phyloP scores from a whole-genome alignment of 1,284 basidiomycete genomes.

The Trametes pubescens region DNA sequence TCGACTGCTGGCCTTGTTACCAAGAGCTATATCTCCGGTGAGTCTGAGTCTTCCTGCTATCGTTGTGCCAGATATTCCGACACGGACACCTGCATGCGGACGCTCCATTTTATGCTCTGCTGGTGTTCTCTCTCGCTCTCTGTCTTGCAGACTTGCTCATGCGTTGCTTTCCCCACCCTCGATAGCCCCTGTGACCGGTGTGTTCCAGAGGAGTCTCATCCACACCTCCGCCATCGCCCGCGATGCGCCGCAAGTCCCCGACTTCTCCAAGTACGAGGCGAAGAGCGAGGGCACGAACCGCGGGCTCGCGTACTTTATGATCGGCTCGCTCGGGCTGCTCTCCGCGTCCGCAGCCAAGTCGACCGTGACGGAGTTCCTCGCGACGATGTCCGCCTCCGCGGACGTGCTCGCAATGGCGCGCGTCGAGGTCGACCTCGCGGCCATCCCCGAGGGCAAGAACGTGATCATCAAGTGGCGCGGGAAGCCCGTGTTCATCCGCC shows the following conservation, averaged over 20 bases:
- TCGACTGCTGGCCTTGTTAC: slow-evolving; percentile 64
- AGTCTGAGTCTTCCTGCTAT: slow-evolving; percentile 41
- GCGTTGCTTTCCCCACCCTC: slow-evolving; percentile 10
- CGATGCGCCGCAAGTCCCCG: slow-evolving; percentile 84
- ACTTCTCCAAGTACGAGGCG: slow-evolving; percentile 87
- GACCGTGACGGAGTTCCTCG: slow-evolving; percentile 92
- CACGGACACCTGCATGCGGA: not conserved
- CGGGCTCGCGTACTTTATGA: slow-evolving; percentile 96
- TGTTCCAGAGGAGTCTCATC: slow-evolving; percentile 74
- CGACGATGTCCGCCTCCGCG: slow-evolving; percentile 96
- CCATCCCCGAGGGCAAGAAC: slow-evolving; percentile 98
- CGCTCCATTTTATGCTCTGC: slow-evolving; percentile 6
- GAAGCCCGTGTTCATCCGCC: slow-evolving; percentile 99
- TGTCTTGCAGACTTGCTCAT: slow-evolving; percentile 19
- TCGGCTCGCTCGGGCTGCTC: slow-evolving; percentile 94
- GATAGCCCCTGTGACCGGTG: slow-evolving; percentile 57
- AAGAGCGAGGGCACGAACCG: slow-evolving; percentile 78
- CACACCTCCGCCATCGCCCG: slow-evolving; percentile 73
- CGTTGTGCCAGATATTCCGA: not conserved
- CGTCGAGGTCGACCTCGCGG: slow-evolving; percentile 92
- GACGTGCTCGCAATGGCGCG: slow-evolving; percentile 99
- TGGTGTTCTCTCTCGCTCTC: not conserved
- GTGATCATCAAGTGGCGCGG: slow-evolving; percentile 99
- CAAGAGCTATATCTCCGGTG: slow-evolving; percentile 77
- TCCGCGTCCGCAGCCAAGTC: slow-evolving; percentile 96